phyloP scores from a whole-genome alignment of 192 early-diverging fungal species.

The Coemansia sp. region DNA sequence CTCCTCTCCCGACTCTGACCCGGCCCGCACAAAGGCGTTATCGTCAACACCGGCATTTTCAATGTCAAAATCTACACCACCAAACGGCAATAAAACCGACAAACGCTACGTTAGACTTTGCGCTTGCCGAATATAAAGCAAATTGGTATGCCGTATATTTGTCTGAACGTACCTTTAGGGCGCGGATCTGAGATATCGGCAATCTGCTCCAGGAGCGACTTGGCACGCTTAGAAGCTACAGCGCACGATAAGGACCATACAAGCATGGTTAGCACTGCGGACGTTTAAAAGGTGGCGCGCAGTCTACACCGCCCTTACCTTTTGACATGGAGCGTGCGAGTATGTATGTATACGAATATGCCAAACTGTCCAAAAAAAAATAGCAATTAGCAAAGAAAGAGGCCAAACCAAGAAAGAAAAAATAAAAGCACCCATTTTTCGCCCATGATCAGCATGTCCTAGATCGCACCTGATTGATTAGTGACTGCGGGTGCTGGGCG shows the following conservation, averaged over 20 bases:
- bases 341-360: too few species aligned
- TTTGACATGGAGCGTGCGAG: conserved; percentile 9
- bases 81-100: neutral
- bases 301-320: neutral
- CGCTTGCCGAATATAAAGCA: neutral
- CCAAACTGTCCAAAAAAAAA: too few species aligned
- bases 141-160: neutral
- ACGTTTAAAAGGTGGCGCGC: neutral
- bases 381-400: neutral
- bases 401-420: neutral
- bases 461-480: neutral
- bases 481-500: neutral
- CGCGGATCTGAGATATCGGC: conserved; percentile 53
- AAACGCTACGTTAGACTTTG: neutral
- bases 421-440: neutral
- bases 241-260: neutral
- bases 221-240: conserved; percentile 36
- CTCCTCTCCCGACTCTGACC: conserved; percentile 56
- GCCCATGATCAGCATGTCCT: neutral
- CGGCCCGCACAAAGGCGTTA: conserved; percentile 47
- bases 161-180: conserved; percentile 38
- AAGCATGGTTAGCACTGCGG: neutral
- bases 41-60: conserved; percentile 62
- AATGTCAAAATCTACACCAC: conserved; percentile 66
- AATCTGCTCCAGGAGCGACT: conserved; percentile 53